Conservation (phyloP, 2,329 filamentous ascomycete genomes). For the Geosmithia morbida region DNA sequence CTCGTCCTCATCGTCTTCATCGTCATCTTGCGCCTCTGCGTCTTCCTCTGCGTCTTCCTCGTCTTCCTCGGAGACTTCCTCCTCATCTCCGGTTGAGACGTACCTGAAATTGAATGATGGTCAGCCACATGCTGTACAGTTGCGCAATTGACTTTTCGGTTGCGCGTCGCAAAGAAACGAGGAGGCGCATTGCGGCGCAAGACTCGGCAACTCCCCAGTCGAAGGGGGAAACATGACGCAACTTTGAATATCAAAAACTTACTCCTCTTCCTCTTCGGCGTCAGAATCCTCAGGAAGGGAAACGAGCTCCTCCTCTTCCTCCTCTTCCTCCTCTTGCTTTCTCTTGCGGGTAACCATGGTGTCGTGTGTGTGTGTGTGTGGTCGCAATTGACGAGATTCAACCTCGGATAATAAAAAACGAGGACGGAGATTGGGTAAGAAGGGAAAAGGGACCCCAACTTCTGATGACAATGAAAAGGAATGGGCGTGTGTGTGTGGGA, state of each 20-base stretch:
- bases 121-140: background rate
- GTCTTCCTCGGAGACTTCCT: slow-evolving; percentile 22
- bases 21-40: slow-evolving; percentile 23
- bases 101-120: slow-evolving; percentile 12
- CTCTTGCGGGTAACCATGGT: slow-evolving; percentile 37
- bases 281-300: slow-evolving; percentile 37
- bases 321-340: slow-evolving; percentile 42
- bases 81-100: slow-evolving; percentile 22
- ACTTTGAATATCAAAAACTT: slow-evolving; percentile 12
- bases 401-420: too few species aligned
- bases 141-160: background rate
- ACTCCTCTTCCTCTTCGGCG: slow-evolving; percentile 40
- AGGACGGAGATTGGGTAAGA: background rate
- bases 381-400: background rate
- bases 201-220: background rate
- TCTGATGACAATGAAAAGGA: background rate
- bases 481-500: background rate
- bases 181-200: background rate
- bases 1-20: slow-evolving; percentile 16
- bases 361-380: background rate
- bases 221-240: background rate
- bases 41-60: slow-evolving; percentile 25
- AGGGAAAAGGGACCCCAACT: background rate
- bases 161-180: background rate
- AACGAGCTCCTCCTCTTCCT: slow-evolving; percentile 39